Base-by-base conservation (phyloP, 1,284 basidiomycete genomes). In the Ustilago curta region DNA sequence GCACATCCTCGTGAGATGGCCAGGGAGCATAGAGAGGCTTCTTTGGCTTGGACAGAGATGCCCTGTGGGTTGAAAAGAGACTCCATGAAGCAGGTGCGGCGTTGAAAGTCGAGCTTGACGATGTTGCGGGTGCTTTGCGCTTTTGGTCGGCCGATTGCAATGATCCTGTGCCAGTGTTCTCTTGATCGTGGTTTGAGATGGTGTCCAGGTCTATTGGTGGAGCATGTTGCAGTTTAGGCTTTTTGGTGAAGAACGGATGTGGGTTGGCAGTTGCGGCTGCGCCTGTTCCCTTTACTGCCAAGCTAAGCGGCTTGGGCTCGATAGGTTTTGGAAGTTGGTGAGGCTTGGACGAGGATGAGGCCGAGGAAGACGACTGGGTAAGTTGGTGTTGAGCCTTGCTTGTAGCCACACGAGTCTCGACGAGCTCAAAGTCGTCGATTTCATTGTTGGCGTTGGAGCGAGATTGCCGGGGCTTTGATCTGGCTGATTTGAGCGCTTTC, bases 201-300 rank as follows among this genome's bases (percentile, higher is more conserved):
- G 8, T 12, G 35, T 43, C 39, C 25, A 39, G 23, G 31, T 44
- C 45, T 51, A 31, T 48, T 49, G 58, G 43, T 19, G 43, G 53
- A 12, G 39, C 35, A 5, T 48, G 44, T 8, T 42, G 57, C 16
- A 49, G 61, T 27, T 65, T 63, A 8, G 57, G 35, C 43, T 70
- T 70, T 35, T 65, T 70, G 7, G 21, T 18, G 43, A 75, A 75
- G 49, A 75, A 75, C 1, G 72, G 72, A 50, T 75, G 72, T 2
- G 67, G 56, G 19, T 53, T 59, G 11, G 64, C 43, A n/a, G 48
- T 35, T 5, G 63, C 51, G 9, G 35, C 51, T 19, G 55, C 29
- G 5, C 44, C 44, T 2, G 64, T 64, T 1, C 72, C 68, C 27
- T 67, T 67, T 37, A 70, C 72, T 7, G 63, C 72, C 21, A 75